Evolutionary conservation across 192 early-diverging fungal genomes (phyloP), one percentile per base, ranked within the genome.

Genomic region (Entomortierella parvispora): DNA sequence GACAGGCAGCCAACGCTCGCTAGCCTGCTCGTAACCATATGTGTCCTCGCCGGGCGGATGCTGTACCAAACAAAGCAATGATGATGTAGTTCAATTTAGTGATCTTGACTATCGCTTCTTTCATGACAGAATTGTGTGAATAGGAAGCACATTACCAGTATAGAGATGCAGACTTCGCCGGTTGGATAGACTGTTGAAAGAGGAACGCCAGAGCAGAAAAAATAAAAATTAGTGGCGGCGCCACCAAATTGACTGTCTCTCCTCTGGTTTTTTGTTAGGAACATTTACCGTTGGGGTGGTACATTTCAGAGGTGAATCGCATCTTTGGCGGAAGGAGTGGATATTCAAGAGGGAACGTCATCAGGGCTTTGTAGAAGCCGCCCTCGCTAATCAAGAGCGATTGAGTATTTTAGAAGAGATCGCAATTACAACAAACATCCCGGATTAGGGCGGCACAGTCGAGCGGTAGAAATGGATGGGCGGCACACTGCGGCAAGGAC

Each of bases 151-250:
- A n/a, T n/a, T 82, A 94, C 93, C 76, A 99, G 81, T 69, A 99
- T 99, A 18, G 94, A 95, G 50, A 99, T 98, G 78, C 96, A 98
- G 18, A 99, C 95, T 32, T 89, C 86, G n/a, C 97, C 97, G 79
- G 93, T 86, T 9, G 86, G 82, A 79, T 97, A 96, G 15, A 97
- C 91, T 90, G 15, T 29, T 8, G 4, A 34, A 45, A 14, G 9
- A 28, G 5, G 33, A 8, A 28, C 29, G 23, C 2, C 37, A 10
- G n/a, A 9, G 29, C 14, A 56, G 14, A 52, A 26, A 32, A 52
- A 18, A 26, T 0, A 15, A 11, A 42, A 23, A n/a, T n/a, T n/a
- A n/a, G n/a, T n/a, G n/a, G n/a, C n/a, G n/a, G n/a, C 37, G 37
- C 37, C 37, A 40, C 37, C 37, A 40, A 40, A 40, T 29, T 37